Percentiles rank a stretch among this genome's conserved stretches.
phyloP scores from a whole-genome alignment of 768 basidiomycete species.

The Baorangia bicolor region DNA sequence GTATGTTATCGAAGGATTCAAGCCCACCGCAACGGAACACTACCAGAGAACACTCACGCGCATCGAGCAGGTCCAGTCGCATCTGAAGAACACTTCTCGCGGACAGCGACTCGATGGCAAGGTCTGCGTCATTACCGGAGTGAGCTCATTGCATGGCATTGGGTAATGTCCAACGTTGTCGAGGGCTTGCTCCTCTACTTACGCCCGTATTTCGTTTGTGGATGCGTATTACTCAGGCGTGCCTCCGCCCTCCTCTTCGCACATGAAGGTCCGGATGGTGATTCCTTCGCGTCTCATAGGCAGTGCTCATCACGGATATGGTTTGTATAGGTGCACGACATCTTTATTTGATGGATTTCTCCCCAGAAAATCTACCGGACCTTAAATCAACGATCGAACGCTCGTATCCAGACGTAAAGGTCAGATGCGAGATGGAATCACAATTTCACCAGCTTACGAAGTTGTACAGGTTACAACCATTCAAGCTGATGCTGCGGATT shows the following conservation, averaged over 20 bases:
- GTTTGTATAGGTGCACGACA: conserved; percentile 61
- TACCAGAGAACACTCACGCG: conserved; percentile 62
- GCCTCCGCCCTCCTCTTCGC: conserved; percentile 73
- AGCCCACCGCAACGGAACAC: conserved; percentile 45
- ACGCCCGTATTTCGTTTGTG: conserved; percentile 5
- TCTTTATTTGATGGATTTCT: conserved; percentile 76
- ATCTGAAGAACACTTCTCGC: conserved; percentile 55
- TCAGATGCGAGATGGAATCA: conserved; percentile 24
- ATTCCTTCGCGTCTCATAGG: neutral
- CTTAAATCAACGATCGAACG: conserved; percentile 66
- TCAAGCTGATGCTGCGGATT: conserved; percentile 83
- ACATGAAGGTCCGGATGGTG: conserved; percentile 60
- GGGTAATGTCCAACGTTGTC: conserved; percentile 50
- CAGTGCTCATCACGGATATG: conserved; percentile 3
- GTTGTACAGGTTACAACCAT: conserved; percentile 67
- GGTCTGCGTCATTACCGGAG: conserved; percentile 87
- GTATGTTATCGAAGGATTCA: conserved; percentile 1
- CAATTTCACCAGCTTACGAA: conserved; percentile 11
- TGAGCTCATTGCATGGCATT: conserved; percentile 83
- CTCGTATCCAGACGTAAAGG: conserved; percentile 78
- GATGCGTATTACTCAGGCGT: conserved; percentile 45
- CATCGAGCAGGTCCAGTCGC: conserved; percentile 65
- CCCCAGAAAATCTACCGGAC: conserved; percentile 62
- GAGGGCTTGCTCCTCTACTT: conserved; percentile 8
- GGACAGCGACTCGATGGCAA: conserved; percentile 64